phyloP scores from a whole-genome alignment of 2,329 filamentous ascomycete species.

The Grosmannia clavigera region DNA sequence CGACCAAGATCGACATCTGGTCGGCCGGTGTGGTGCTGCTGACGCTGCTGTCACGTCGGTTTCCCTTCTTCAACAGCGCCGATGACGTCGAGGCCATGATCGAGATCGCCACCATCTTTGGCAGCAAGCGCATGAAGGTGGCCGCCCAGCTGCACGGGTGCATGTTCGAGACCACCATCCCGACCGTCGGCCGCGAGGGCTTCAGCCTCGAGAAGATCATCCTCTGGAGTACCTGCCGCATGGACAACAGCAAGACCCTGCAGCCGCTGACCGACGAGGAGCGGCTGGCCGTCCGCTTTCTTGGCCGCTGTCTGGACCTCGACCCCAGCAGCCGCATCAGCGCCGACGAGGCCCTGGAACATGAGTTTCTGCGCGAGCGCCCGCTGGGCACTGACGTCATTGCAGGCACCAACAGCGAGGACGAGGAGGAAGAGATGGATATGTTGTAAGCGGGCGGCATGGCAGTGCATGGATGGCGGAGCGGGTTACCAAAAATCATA shows the following conservation, averaged over 20 bases:
- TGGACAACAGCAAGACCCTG: constrained; percentile 28
- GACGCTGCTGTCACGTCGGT: constrained; percentile 83
- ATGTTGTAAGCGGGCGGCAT: constrained; percentile 21
- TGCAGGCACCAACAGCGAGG: constrained; percentile 5
- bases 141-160: constrained; percentile 78
- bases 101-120: constrained; percentile 93
- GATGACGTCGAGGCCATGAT: constrained; percentile 97
- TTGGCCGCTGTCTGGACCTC: constrained; percentile 61
- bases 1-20: constrained; percentile 92
- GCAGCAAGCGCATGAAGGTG: constrained; percentile 68
- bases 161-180: constrained; percentile 84
- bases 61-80: constrained; percentile 98
- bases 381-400: constrained; percentile 7
- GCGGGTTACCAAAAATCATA: too few relatives aligned
- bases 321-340: constrained; percentile 64
- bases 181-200: constrained; percentile 74
- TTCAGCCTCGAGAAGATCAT: constrained; percentile 90
- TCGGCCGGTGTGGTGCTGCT: constrained; percentile 92
- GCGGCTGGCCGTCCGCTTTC: constrained; percentile 58
- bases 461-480: too few relatives aligned
- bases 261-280: constrained; percentile 50
- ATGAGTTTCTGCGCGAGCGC: constrained; percentile 49
- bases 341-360: constrained; percentile 59
- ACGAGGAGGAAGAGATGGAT: constrained; percentile 46
- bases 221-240: constrained; percentile 79